phyloP scores from a whole-genome alignment of 148 eudicot species.

The Beta vulgaris region DNA sequence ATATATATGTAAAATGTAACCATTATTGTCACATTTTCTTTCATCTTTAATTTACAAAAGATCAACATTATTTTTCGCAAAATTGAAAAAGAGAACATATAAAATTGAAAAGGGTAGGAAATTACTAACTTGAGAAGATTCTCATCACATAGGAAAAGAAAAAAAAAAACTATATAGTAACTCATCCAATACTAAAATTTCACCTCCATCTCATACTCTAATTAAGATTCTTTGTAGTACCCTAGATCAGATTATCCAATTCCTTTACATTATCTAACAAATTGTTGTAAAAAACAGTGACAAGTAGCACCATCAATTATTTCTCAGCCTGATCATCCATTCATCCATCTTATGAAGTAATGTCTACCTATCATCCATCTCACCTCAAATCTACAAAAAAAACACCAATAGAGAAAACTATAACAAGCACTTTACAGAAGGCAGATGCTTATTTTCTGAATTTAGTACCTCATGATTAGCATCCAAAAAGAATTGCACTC shows the following conservation, averaged over 20 bases:
- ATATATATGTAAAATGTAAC: no score
- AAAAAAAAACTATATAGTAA: no score
- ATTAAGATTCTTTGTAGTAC: no score
- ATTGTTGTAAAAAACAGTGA: neutral
- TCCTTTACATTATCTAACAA: neutral
- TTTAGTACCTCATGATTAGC: constrained; percentile 32
- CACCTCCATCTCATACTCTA: no score
- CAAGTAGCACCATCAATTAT: neutral
- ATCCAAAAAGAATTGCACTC: constrained; percentile 13
- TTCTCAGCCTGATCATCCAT: neutral
- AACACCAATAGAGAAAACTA: neutral
- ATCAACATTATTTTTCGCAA: no score
- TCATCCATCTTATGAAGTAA: neutral
- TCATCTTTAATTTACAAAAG: no score
- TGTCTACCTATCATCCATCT: constrained; percentile 1
- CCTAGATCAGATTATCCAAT: neutral
- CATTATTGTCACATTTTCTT: no score
- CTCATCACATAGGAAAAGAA: no score
- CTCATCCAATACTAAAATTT: no score
- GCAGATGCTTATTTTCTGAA: constrained; percentile 27
- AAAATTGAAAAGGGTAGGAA: no score
- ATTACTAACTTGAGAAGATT: no score
- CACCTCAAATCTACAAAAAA: constrained; percentile 5
- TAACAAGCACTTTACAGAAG: constrained; percentile 23
- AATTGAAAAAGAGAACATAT: no score